These are phyloP conservation scores for Erysimum cheiri DNA, from an alignment of 441 rosid species.

Conservation along the genomic window DNA sequence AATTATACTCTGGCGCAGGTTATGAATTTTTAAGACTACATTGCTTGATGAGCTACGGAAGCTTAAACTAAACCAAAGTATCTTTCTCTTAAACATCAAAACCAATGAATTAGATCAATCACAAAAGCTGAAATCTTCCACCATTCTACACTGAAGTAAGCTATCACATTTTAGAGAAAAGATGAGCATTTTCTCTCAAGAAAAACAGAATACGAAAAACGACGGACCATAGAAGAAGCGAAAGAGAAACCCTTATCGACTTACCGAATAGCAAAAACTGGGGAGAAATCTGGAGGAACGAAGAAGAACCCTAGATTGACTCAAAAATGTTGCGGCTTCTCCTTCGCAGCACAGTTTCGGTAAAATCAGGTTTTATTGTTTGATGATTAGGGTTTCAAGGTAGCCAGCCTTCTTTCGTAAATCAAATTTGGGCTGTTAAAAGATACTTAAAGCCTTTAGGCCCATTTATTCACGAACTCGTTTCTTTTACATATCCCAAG, in stretches of 20 bases:
- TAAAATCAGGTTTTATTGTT: slow-evolving; percentile 35
- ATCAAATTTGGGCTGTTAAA: slow-evolving; percentile 17
- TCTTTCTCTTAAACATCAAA: background rate
- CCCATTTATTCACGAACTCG: background rate
- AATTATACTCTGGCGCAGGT: background rate
- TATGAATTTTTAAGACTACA: background rate
- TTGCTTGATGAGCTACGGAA: background rate
- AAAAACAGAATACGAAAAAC: background rate
- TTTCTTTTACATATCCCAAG: background rate
- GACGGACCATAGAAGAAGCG: background rate
- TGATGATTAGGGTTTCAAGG: slow-evolving; percentile 39
- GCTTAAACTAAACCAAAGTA: background rate
- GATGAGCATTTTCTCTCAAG: background rate
- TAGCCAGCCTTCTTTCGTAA: too few species aligned
- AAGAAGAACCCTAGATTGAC: slow-evolving; percentile 31
- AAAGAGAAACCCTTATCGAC: background rate
- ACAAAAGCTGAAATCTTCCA: background rate
- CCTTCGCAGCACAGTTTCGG: slow-evolving; percentile 18
- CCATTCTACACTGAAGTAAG: background rate
- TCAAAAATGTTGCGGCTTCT: slow-evolving; percentile 40
- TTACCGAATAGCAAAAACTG: slow-evolving; percentile 23
- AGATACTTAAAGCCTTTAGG: background rate
- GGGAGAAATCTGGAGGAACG: slow-evolving; percentile 31
- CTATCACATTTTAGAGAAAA: background rate
- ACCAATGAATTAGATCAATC: background rate